Evolutionary conservation across 805 yeast species (phyloP), one percentile per base, ranked within the genome.

Genomic region (Candida easanensis): DNA sequence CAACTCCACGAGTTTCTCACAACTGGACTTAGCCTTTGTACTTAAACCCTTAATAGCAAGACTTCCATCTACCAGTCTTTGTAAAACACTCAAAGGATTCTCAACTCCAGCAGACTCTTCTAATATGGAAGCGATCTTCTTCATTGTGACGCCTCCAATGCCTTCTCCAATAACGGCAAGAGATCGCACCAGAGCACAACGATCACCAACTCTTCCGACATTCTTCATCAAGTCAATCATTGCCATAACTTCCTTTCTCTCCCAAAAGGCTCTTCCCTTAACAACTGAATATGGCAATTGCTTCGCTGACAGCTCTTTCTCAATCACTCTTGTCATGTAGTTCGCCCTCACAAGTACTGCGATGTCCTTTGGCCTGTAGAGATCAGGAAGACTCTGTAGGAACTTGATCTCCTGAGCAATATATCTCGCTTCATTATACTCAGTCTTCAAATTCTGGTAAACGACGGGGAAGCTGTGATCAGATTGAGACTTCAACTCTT

Each of bases 251-350:
- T 87, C 96, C 43, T 76, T 77, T 32, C 83, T 62, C 32, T 84
- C 88, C 91, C 95, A 87, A 54, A 88, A 86, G 1, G 88, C 82
- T 34, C 70, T 70, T 0, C 97, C 97, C 40, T 82, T 81, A 0
- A 84, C 70, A 45, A 89, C 73, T 8, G 65, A 63, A 54, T 86
- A 85, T 0, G 93, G 89, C 2, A 89, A 73, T 4, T 74, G 66
- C 3, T 63, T 60, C 37, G 65, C 70, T 1, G 77, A 68, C 19
- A 91, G 64, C 16, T 78, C 84, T 25, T 73, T 74, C 56, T 89
- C 97, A 8, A 89, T 65, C 4, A 63, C 69, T 39, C 84, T 65
- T 0, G 88, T 77, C 51, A 77, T 80, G 48, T 69, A 72, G 9
- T 83, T 73, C 0, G 88, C 70, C 33, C 98, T 64, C 2, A 85